Evolutionary conservation across 768 basidiomycete species (phyloP).

Genomic region (Termitomyces sp.): DNA sequence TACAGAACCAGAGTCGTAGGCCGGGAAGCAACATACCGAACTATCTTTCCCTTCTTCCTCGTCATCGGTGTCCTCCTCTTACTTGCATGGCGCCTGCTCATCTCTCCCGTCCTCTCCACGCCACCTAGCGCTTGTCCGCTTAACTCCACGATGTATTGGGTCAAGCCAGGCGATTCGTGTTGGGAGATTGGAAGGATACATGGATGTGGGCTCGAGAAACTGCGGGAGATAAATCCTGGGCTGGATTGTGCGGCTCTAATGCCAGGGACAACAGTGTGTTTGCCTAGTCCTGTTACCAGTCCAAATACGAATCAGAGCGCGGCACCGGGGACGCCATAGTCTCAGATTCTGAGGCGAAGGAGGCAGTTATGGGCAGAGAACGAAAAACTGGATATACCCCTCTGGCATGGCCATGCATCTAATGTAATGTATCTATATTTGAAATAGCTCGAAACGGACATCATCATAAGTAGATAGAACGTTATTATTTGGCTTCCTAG

Average conservation of each 20-base stretch:
- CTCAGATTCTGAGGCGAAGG: background rate
- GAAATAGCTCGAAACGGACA: constrained; percentile 1
- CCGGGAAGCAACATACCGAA: constrained; percentile 37
- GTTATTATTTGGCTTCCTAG: background rate
- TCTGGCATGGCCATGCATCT: background rate
- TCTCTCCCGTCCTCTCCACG: constrained; percentile 35
- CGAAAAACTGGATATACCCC: background rate
- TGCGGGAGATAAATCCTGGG: constrained; percentile 46
- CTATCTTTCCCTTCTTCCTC: constrained; percentile 70
- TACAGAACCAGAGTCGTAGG: constrained; percentile 21
- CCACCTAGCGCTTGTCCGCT: constrained; percentile 29
- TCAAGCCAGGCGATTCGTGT: constrained; percentile 59
- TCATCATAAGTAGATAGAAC: background rate
- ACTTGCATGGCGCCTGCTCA: constrained; percentile 56
- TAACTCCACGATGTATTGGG: constrained; percentile 38
- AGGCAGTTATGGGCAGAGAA: background rate
- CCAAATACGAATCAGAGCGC: background rate
- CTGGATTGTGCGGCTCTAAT: constrained; percentile 53
- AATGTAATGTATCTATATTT: constrained; percentile 1
- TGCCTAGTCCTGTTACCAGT: constrained; percentile 28
- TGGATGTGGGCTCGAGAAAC: constrained; percentile 44
- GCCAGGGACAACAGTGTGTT: constrained; percentile 56
- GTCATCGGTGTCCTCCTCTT: constrained; percentile 58
- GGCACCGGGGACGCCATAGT: background rate
- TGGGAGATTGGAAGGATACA: constrained; percentile 53